Evolutionary conservation across 257 asterid species (phyloP), one percentile per base, ranked within the genome.

Genomic region (Solanum pinnatisectum): DNA sequence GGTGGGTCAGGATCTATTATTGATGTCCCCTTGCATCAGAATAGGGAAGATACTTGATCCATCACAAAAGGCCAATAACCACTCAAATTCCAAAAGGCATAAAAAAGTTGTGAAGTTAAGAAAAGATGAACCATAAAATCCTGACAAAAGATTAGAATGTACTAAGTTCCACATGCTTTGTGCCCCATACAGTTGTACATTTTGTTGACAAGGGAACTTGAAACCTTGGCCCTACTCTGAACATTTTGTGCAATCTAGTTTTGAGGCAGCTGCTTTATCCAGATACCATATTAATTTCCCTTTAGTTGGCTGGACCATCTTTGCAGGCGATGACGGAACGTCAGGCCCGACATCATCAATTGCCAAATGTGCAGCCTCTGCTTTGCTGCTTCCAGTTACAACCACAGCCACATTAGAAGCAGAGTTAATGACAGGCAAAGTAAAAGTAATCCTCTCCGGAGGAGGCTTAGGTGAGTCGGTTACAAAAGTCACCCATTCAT

Each of bases 241-340:
- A 90, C 87, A 89, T 81, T 90, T 91, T 67, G 73, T 84, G 27
- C 87, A 87, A 23, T 92, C 95, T 40, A 93, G 93, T 84, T 94
- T 95, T 46, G 98, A 90, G 15, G 96, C 98, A 67, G 99, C 98
- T 70, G 89, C 92, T 49, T 52, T 86, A 87, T 95, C 98, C 46
- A 96, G 88, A 92, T 95, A 96, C 99, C 99, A 95, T 33, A 94
- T 96, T 93, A 95, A 77, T 74, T 93, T 94, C 76, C 98, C 98
- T 2, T 90, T 89, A 60, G 87, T 86, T 22, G 98, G 99, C 89
- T 73, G 91, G 88, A 94, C 95, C 94, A 96, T 88, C 90, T 90
- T 91, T 7, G 92, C 98, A 0, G 99, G 99, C 90, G 93, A 33
- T 22, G 83, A 90, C 8, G 89, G 91, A 14, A 78, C 30, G 25